phyloP scores from a whole-genome alignment of 257 asterid species.

The Perilla frutescens region DNA sequence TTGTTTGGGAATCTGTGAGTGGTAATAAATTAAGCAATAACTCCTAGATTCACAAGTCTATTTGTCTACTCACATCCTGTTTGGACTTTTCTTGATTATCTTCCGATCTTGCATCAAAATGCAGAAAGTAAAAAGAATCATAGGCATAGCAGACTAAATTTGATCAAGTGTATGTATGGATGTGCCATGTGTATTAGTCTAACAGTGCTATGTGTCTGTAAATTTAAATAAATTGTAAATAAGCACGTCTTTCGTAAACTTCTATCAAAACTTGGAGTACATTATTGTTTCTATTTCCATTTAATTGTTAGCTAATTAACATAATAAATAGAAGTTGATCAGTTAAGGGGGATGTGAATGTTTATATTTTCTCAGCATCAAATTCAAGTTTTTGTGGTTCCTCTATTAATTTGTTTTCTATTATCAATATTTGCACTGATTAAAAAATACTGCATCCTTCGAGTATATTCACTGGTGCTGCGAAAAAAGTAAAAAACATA shows the following conservation, averaged over 20 bases:
- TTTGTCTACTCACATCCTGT: slow-evolving; percentile 15
- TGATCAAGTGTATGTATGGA: slow-evolving; percentile 21
- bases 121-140: slow-evolving; percentile 22
- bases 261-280: neutral
- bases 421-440: neutral
- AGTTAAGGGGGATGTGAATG: slow-evolving; percentile 3
- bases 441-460: slow-evolving; percentile 1
- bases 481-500: neutral
- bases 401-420: too few species aligned
- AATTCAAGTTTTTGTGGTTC: too few species aligned
- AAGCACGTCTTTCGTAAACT: slow-evolving; percentile 6
- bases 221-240: neutral
- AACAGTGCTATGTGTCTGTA: neutral
- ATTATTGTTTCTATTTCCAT: neutral
- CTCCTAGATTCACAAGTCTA: slow-evolving; percentile 17
- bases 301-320: slow-evolving; percentile 19
- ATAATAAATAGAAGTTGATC: slow-evolving; percentile 24
- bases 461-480: slow-evolving; percentile 4
- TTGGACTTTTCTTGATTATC: neutral
- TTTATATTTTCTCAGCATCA: neutral
- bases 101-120: neutral
- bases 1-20: neutral
- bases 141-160: neutral
- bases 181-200: slow-evolving; percentile 5
- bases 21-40: neutral